These are phyloP conservation scores for Ogataea allantospora DNA, from an alignment of 805 yeast species.

Conservation along the genomic window DNA sequence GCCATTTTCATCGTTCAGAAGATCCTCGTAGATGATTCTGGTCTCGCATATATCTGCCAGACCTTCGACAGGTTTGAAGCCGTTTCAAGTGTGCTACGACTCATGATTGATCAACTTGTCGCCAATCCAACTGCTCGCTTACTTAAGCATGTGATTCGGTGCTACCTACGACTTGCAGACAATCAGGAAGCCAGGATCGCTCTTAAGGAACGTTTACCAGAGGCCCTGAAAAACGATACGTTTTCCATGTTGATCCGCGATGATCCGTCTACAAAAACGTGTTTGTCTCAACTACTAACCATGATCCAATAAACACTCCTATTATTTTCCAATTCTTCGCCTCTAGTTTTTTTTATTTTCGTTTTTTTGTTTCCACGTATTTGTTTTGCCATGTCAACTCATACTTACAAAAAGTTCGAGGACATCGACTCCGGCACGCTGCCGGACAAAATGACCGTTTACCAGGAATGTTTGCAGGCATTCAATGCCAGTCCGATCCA, in stretches of 20 bases:
- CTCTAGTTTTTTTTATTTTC: slow-evolving; percentile 6
- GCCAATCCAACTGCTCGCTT: slow-evolving; percentile 77
- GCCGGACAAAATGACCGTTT: slow-evolving; percentile 96
- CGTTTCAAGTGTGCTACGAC: slow-evolving; percentile 79
- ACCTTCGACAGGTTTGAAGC: slow-evolving; percentile 94
- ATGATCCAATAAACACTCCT: slow-evolving; percentile 25
- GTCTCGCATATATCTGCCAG: slow-evolving; percentile 88
- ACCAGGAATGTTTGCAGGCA: slow-evolving; percentile 89
- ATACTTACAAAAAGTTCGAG: slow-evolving; percentile 79
- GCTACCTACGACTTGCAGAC: slow-evolving; percentile 87
- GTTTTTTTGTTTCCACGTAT: slow-evolving; percentile 13
- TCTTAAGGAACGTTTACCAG: slow-evolving; percentile 78
- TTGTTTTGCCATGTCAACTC: slow-evolving; percentile 64
- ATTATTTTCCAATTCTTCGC: background rate
- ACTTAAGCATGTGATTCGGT: slow-evolving; percentile 89
- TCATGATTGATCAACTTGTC: slow-evolving; percentile 84
- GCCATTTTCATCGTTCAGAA: slow-evolving; percentile 96
- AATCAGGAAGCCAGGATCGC: slow-evolving; percentile 89
- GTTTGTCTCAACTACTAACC: slow-evolving; percentile 77
- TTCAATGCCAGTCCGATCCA: slow-evolving; percentile 90
- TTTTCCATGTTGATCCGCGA: slow-evolving; percentile 77
- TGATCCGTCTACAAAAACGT: slow-evolving; percentile 83
- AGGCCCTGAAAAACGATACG: slow-evolving; percentile 82
- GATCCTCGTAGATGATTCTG: slow-evolving; percentile 87
- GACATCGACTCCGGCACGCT: slow-evolving; percentile 62